These are phyloP conservation scores for Orbilia oligospora DNA, from an alignment of 2,329 filamentous ascomycete species.

Conservation along the genomic window DNA sequence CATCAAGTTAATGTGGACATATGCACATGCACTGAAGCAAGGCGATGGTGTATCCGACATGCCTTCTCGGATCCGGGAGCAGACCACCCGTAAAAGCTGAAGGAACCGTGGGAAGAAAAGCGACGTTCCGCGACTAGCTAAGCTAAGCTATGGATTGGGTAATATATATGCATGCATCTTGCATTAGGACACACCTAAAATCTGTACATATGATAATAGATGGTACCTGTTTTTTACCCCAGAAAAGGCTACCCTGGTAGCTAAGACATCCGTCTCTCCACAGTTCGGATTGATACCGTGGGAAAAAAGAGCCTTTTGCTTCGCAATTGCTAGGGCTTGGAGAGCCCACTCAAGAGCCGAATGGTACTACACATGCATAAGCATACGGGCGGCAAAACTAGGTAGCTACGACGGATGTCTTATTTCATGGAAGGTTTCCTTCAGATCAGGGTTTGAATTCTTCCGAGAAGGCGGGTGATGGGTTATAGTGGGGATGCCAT, in stretches of 20 bases:
- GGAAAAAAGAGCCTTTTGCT: neutral
- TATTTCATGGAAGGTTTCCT: conserved; percentile 5
- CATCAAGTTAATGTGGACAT: neutral
- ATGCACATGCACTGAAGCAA: conserved; percentile 5
- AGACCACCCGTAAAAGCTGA: conserved; percentile 19
- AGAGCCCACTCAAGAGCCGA: neutral
- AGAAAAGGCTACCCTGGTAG: conserved; percentile 39
- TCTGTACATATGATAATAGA: neutral
- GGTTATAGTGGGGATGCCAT: neutral
- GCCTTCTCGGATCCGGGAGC: conserved; percentile 35
- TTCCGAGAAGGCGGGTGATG: conserved; percentile 56
- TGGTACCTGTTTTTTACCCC: conserved; percentile 45
- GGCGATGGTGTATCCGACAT: conserved; percentile 13
- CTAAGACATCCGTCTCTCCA: conserved; percentile 28
- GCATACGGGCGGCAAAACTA: conserved; percentile 53
- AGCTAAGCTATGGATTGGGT: no score
- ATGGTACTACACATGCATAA: conserved; percentile 9
- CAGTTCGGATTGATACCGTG: conserved; percentile 38
- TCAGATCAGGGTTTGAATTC: conserved; percentile 34
- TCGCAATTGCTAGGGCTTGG: conserved; percentile 20
- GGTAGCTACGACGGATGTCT: conserved; percentile 4
- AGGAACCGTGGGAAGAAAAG: conserved; percentile 20
- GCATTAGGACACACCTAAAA: conserved; percentile 5
- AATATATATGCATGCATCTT: neutral
- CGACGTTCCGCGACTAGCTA: conserved; percentile 40